A percentile compares a stretch with the other conserved stretches of the same genome.
phyloP scores from a whole-genome alignment of 2,329 filamentous ascomycete genomes.

The Fusarium sp. region DNA sequence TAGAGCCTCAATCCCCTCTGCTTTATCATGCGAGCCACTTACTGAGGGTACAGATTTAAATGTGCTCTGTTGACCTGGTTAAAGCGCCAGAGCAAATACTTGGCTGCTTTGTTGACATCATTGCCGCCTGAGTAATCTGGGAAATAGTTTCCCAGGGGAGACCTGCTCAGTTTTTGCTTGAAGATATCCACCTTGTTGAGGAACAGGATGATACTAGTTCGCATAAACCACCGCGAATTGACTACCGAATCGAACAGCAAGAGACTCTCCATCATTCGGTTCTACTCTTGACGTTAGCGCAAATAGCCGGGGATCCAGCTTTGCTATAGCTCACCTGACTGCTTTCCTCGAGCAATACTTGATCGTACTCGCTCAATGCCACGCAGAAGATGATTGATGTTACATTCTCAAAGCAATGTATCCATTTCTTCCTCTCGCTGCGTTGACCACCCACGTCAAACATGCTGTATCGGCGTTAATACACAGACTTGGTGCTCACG shows the following conservation, averaged over 20 bases:
- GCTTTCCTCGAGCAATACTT: constrained; percentile 95
- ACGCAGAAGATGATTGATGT: constrained; percentile 99
- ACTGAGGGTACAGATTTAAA: constrained; percentile 98
- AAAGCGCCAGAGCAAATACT: constrained; percentile 97
- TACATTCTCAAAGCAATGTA: constrained; percentile 99
- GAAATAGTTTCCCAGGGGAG: constrained; percentile 94
- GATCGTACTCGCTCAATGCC: constrained; percentile 97
- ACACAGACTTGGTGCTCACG: neutral
- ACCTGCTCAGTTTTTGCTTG: constrained; percentile 91
- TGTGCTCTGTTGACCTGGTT: constrained; percentile 98
- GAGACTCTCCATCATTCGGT: constrained; percentile 99
- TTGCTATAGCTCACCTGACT: constrained; percentile 73
- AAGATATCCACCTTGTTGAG: constrained; percentile 99
- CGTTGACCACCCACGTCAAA: constrained; percentile 98
- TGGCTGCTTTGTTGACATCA: constrained; percentile 97
- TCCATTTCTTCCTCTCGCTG: constrained; percentile 99
- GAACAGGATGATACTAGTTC: constrained; percentile 98
- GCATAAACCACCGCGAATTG: constrained; percentile 99
- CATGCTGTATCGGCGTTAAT: constrained; percentile 74
- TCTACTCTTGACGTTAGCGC: constrained; percentile 65
- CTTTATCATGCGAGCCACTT: constrained; percentile 52
- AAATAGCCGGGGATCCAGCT: neutral
- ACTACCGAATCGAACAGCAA: constrained; percentile 98
- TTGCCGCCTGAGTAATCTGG: constrained; percentile 98
- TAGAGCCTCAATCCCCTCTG: constrained; percentile 10